phyloP scores from a whole-genome alignment of 441 rosid genomes.

The Flueggea neowawraea region DNA sequence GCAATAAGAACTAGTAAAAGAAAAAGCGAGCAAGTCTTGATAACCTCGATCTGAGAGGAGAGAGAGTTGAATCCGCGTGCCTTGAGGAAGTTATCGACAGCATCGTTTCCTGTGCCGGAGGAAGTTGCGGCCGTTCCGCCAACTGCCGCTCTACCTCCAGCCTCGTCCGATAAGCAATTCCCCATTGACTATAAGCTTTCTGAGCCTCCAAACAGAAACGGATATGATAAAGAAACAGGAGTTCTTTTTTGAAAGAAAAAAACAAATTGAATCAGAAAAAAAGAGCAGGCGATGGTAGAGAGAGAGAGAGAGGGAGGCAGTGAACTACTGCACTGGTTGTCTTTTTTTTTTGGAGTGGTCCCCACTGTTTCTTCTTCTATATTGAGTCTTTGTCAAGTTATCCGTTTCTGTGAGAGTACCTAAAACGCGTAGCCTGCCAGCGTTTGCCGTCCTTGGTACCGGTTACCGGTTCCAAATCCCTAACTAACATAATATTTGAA shows the following conservation, averaged over 20 bases:
- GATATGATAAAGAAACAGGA: no score
- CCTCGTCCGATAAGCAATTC: constrained; percentile 74
- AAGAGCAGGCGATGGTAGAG: not conserved
- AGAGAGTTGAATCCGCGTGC: constrained; percentile 62
- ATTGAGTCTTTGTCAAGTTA: no score
- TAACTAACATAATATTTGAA: no score
- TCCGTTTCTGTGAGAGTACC: no score
- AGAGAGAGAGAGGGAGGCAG: no score
- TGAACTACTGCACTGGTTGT: no score
- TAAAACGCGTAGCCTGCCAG: no score
- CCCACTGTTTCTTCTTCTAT: no score
- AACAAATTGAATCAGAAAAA: not conserved
- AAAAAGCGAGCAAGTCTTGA: constrained; percentile 3
- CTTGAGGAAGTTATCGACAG: constrained; percentile 52
- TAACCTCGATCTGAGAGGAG: constrained; percentile 82
- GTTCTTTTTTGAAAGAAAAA: not conserved
- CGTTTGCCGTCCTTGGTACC: no score
- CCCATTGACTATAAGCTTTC: constrained; percentile 41
- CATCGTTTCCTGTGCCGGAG: constrained; percentile 46
- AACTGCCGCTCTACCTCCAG: constrained; percentile 54
- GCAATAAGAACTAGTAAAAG: not conserved
- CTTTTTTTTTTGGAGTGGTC: no score
- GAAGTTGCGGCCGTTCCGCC: constrained; percentile 44
- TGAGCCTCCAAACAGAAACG: not conserved
- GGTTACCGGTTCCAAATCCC: no score